These are phyloP conservation scores for Mychonastes homosphaera DNA, from an alignment of 139 green algal genomes.

Conservation along the genomic window DNA sequence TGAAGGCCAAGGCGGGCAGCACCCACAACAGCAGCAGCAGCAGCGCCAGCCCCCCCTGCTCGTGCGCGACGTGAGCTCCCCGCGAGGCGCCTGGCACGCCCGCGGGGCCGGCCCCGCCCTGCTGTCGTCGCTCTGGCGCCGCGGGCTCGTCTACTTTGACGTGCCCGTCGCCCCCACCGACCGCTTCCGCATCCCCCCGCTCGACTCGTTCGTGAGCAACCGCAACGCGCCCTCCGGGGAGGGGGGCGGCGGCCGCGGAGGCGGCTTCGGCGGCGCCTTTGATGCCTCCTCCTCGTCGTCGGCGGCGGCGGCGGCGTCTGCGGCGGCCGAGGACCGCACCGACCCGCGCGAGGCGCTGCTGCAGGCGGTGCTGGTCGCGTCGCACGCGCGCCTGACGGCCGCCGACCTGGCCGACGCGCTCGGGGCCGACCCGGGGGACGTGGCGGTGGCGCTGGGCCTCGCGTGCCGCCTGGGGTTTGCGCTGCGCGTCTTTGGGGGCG, in stretches of 20 bases:
- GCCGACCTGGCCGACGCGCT: background rate
- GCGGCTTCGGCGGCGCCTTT: background rate
- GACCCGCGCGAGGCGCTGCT: conserved; percentile 81
- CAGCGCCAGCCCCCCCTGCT: too few species aligned
- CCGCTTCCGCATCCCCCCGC: conserved; percentile 70
- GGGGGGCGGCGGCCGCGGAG: background rate
- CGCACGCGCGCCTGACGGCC: background rate
- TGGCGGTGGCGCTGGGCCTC: conserved; percentile 58
- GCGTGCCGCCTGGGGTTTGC: conserved; percentile 79
- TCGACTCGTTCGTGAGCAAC: conserved; percentile 59
- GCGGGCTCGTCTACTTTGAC: conserved; percentile 76
- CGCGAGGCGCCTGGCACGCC: conserved; percentile 23
- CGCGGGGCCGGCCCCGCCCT: conserved; percentile 17
- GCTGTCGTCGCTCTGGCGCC: conserved; percentile 26
- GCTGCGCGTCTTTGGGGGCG: conserved; percentile 13
- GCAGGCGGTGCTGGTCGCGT: conserved; percentile 75
- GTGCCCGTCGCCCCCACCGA: conserved; percentile 70
- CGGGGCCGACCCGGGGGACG: background rate
- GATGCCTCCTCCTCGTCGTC: background rate
- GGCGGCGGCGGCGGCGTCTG: background rate
- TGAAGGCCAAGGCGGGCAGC: too few species aligned
- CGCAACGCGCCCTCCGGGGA: too few species aligned
- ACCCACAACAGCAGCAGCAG: too few species aligned
- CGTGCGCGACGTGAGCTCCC: too few species aligned
- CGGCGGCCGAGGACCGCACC: conserved; percentile 19